Conservation (phyloP, 1,284 basidiomycete genomes). For the Crocinoboletus sp. region DNA sequence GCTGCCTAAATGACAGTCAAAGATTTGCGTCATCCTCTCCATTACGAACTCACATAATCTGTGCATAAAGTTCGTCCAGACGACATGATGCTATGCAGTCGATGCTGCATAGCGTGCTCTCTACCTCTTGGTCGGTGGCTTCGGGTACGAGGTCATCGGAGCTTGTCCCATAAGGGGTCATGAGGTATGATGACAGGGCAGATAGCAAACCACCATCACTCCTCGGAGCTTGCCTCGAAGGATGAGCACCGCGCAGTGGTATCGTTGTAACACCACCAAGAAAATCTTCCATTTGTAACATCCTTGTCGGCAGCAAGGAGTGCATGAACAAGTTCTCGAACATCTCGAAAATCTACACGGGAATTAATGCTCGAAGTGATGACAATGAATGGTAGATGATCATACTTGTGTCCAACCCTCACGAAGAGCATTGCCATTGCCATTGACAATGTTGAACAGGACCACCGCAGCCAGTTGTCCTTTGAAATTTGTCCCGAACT, state of each 20-base stretch:
- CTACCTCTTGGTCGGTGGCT: slow-evolving; percentile 85
- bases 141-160: slow-evolving; percentile 73
- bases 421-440: slow-evolving; percentile 91
- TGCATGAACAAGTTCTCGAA: slow-evolving; percentile 96
- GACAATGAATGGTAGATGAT: background rate
- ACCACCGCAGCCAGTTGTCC: slow-evolving; percentile 97
- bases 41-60: slow-evolving; percentile 70
- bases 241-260: slow-evolving; percentile 74
- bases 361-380: slow-evolving; percentile 3
- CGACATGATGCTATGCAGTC: slow-evolving; percentile 95
- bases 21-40: slow-evolving; percentile 1
- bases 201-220: slow-evolving; percentile 90
- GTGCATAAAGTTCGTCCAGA: slow-evolving; percentile 90
- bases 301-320: slow-evolving; percentile 80
- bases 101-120: slow-evolving; percentile 92
- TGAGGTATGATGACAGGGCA: slow-evolving; percentile 92
- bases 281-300: slow-evolving; percentile 98
- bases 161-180: slow-evolving; percentile 86
- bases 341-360: slow-evolving; percentile 89
- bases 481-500: slow-evolving; percentile 95
- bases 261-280: slow-evolving; percentile 87
- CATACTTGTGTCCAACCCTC: slow-evolving; percentile 90
- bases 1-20: slow-evolving; percentile 45
- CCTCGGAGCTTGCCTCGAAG: slow-evolving; percentile 60
- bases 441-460: slow-evolving; percentile 96